Evolutionary conservation across 2,329 filamentous ascomycete species (phyloP).

Genomic region (Paraconiothyrium sp.): DNA sequence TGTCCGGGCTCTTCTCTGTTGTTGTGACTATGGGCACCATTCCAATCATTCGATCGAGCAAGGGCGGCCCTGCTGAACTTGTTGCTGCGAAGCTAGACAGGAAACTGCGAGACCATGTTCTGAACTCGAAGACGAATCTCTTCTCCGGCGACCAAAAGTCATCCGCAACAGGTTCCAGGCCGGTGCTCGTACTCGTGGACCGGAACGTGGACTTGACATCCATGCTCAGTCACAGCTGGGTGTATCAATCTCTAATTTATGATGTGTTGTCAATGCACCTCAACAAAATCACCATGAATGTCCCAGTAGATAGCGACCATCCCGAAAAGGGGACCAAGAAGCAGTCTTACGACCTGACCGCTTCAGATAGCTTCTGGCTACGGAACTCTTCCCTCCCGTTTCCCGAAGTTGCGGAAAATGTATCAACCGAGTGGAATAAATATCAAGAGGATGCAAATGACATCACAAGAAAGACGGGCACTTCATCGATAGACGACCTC

Average conservation of each 20-base stretch:
- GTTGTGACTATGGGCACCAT: constrained; percentile 99
- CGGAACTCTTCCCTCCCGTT: constrained; percentile 92
- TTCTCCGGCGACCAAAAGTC: constrained; percentile 77
- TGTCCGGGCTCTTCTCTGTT: constrained; percentile 96
- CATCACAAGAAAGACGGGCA: constrained; percentile 94
- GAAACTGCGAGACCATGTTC: constrained; percentile 93
- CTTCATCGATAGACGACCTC: constrained; percentile 90
- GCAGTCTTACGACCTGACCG: constrained; percentile 87
- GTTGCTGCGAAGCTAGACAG: constrained; percentile 93
- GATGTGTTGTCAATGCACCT: constrained; percentile 82
- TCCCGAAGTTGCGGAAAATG: constrained; percentile 94
- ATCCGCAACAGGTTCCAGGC: constrained; percentile 71
- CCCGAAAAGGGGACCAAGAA: constrained; percentile 80
- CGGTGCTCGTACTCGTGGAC: constrained; percentile 89
- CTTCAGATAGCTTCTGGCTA: constrained; percentile 96
- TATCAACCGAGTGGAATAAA: constrained; percentile 89
- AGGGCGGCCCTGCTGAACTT: constrained; percentile 90
- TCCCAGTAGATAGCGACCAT: constrained; percentile 79
- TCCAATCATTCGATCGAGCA: constrained; percentile 93
- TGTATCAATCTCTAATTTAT: constrained; percentile 84
- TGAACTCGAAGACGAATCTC: constrained; percentile 97
- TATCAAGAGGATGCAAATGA: constrained; percentile 97
- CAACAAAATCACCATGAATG: constrained; percentile 93
- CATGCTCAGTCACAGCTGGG: constrained; percentile 98
- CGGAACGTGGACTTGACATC: constrained; percentile 95